Percentiles rank a stretch among this genome's conserved stretches.
These are phyloP conservation scores for Aspergillus vadensis DNA, from an alignment of 2,329 filamentous ascomycete species.

Conservation along the genomic window DNA sequence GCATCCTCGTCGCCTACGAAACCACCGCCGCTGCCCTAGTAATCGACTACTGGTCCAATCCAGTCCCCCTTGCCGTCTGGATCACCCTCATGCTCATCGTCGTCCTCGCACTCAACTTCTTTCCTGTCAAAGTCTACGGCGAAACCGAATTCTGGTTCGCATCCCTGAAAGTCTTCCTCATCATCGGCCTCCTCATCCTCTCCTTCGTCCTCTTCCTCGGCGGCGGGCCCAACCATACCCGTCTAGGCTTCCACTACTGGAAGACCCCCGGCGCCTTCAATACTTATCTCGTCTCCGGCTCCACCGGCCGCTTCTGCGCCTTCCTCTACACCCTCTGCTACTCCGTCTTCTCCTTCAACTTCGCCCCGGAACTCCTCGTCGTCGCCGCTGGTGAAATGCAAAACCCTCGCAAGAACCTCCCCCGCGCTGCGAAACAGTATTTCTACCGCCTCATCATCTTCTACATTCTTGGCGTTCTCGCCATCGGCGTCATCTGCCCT, in stretches of 20 bases:
- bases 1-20: slow-evolving; percentile 78
- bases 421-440: slow-evolving; percentile 72
- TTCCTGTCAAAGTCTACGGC: slow-evolving; percentile 55
- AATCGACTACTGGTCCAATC: slow-evolving; percentile 54
- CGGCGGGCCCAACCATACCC: slow-evolving; percentile 70
- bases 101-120: slow-evolving; percentile 55
- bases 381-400: slow-evolving; percentile 67
- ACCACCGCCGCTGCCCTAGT: slow-evolving; percentile 61
- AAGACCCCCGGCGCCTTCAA: slow-evolving; percentile 65
- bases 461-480: slow-evolving; percentile 71
- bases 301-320: slow-evolving; percentile 57
- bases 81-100: slow-evolving; percentile 59
- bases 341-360: slow-evolving; percentile 62
- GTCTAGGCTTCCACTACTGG: slow-evolving; percentile 70
- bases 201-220: slow-evolving; percentile 81
- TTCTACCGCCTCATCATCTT: slow-evolving; percentile 76
- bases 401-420: slow-evolving; percentile 68
- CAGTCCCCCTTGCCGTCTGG: slow-evolving; percentile 57
- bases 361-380: slow-evolving; percentile 65
- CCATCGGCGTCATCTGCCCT: slow-evolving; percentile 68
- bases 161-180: slow-evolving; percentile 7
- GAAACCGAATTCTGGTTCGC: slow-evolving; percentile 12
- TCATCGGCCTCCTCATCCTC: slow-evolving; percentile 46
- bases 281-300: slow-evolving; percentile 61
- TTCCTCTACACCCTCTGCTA: slow-evolving; percentile 72